A percentile compares a stretch with the other conserved stretches of the same genome.
Conservation (phyloP, 1,284 basidiomycete genomes). For the Sporisorium scitamineum region DNA sequence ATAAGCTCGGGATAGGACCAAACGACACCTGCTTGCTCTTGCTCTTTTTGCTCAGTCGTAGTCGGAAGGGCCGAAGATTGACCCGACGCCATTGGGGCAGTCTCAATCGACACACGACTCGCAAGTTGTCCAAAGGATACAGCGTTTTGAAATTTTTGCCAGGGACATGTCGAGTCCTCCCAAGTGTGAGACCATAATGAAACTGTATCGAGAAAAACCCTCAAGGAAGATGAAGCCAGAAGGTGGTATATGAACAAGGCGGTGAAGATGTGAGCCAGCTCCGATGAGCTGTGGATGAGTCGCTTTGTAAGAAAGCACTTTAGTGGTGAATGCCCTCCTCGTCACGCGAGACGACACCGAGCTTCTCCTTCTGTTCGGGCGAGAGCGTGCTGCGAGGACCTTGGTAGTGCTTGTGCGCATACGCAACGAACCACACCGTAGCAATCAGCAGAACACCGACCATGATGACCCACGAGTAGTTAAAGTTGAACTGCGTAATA, state of each 20-base stretch:
- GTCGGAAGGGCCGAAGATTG: background rate
- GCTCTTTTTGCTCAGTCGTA: no score
- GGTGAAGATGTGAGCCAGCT: background rate
- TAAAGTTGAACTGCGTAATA: constrained; percentile 52
- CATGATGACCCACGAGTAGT: constrained; percentile 69
- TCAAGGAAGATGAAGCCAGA: background rate
- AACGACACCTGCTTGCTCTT: no score
- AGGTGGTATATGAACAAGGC: constrained; percentile 24
- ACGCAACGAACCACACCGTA: constrained; percentile 70
- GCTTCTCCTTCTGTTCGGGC: constrained; percentile 56
- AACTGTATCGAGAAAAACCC: constrained; percentile 12
- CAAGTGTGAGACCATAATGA: background rate
- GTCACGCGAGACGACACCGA: constrained; percentile 56
- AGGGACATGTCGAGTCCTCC: background rate
- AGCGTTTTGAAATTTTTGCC: background rate
- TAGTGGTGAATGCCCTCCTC: constrained; percentile 44
- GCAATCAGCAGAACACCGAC: constrained; percentile 70
- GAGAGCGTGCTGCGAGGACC: constrained; percentile 69
- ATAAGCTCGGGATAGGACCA: no score
- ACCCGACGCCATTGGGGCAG: no score
- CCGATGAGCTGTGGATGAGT: background rate
- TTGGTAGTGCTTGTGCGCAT: constrained; percentile 71
- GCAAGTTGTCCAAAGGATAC: background rate
- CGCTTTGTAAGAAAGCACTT: background rate
- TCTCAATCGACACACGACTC: background rate